These are phyloP conservation scores for Penicillium hesseltinei DNA, from an alignment of 2,329 filamentous ascomycete species.

Conservation along the genomic window DNA sequence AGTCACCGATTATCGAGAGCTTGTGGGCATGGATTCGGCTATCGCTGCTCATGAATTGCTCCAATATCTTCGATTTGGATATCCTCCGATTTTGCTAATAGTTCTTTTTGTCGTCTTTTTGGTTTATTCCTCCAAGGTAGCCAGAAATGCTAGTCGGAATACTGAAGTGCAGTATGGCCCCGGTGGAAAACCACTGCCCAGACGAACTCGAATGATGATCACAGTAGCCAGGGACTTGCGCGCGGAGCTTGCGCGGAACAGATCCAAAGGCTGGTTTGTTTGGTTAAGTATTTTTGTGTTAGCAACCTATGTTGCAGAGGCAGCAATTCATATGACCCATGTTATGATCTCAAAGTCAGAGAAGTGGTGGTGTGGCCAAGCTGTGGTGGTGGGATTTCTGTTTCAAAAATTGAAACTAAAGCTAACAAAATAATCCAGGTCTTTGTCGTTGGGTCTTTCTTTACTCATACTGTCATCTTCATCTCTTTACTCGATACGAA, in stretches of 20 bases:
- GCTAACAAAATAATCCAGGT: constrained; percentile 55
- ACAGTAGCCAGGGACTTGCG: neutral
- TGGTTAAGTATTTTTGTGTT: constrained; percentile 70
- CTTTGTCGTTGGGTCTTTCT: constrained; percentile 79
- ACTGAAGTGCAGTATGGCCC: neutral
- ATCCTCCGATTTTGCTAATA: neutral
- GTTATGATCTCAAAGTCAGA: constrained; percentile 64
- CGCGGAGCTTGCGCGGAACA: neutral
- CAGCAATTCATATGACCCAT: constrained; percentile 69
- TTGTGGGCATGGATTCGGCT: neutral
- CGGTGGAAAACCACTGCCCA: neutral
- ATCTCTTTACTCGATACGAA: constrained; percentile 83
- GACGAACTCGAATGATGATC: neutral
- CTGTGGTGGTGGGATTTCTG: constrained; percentile 62
- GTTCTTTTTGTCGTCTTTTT: neutral
- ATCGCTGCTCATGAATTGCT: neutral
- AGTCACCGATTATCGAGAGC: neutral
- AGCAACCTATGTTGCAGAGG: constrained; percentile 72
- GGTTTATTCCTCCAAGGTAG: neutral
- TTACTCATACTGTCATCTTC: constrained; percentile 80
- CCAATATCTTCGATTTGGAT: neutral
- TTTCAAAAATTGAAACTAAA: constrained; percentile 5
- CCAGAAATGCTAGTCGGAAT: neutral
- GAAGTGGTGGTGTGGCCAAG: constrained; percentile 79
- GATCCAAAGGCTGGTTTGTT: constrained; percentile 67